phyloP scores from a whole-genome alignment of 306 rosid genomes.

The Luffa aegyptiaca region DNA sequence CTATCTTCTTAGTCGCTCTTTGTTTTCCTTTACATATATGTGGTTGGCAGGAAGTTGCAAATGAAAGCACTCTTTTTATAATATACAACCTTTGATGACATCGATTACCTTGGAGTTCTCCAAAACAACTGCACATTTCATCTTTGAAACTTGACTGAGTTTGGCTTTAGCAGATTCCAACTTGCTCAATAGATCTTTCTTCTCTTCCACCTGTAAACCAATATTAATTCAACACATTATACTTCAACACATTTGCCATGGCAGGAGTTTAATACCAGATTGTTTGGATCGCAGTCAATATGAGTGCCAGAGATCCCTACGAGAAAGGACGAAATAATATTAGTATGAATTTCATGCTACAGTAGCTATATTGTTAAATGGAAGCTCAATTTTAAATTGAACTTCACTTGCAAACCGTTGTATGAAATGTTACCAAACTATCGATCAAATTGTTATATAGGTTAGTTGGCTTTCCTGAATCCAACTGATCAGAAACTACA shows the following conservation, averaged over 20 bases:
- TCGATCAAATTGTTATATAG: background rate
- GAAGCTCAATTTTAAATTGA: background rate
- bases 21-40: background rate
- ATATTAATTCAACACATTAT: slow-evolving; percentile 19
- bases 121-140: slow-evolving; percentile 39
- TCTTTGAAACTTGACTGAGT: slow-evolving; percentile 40
- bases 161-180: slow-evolving; percentile 61
- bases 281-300: slow-evolving; percentile 18
- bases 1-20: background rate
- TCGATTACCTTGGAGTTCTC: slow-evolving; percentile 52
- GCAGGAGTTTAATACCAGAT: slow-evolving; percentile 33
- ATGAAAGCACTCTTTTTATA: background rate
- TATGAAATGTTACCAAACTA: background rate
- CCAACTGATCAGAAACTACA: background rate
- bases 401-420: background rate
- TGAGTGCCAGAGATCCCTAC: slow-evolving; percentile 35
- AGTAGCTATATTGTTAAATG: background rate
- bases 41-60: background rate
- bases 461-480: background rate
- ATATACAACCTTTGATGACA: background rate
- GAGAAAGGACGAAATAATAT: background rate
- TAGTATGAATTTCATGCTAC: background rate
- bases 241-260: slow-evolving; percentile 14
- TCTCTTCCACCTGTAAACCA: slow-evolving; percentile 44
- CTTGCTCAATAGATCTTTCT: slow-evolving; percentile 30